Evolutionary conservation across 2,329 filamentous ascomycete species (phyloP).

Genomic region (Cytospora piceae): DNA sequence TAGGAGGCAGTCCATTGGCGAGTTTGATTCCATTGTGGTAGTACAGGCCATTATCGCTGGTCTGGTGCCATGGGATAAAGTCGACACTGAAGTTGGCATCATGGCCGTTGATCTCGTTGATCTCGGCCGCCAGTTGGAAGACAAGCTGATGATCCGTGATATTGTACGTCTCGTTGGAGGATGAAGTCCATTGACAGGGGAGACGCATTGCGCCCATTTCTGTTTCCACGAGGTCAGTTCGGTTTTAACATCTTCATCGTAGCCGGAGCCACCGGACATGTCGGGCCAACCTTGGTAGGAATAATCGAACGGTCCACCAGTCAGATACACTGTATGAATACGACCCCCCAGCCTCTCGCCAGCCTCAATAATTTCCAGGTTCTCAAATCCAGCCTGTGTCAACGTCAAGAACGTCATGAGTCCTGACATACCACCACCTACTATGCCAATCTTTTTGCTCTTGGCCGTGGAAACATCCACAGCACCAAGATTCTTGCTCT

Average conservation of each 20-base stretch:
- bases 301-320: conserved; percentile 62
- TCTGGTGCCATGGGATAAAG: conserved; percentile 67
- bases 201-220: conserved; percentile 67
- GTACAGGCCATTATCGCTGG: conserved; percentile 56
- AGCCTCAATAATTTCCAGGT: conserved; percentile 66
- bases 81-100: conserved; percentile 53
- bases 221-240: background rate
- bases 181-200: conserved; percentile 55
- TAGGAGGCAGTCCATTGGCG: conserved; percentile 57
- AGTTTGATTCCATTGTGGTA: conserved; percentile 53
- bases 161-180: conserved; percentile 58
- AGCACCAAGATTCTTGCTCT: conserved; percentile 55
- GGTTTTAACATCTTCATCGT: background rate
- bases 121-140: conserved; percentile 62
- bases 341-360: conserved; percentile 64
- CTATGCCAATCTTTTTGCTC: conserved; percentile 62
- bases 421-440: conserved; percentile 68
- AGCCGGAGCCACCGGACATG: conserved; percentile 35
- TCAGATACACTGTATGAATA: conserved; percentile 66
- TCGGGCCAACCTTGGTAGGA: conserved; percentile 61
- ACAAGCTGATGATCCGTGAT: conserved; percentile 68
- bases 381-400: conserved; percentile 57
- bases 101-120: conserved; percentile 64
- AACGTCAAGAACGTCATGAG: conserved; percentile 61
- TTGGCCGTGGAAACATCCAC: conserved; percentile 59